Evolutionary conservation across 1,284 basidiomycete genomes (phyloP), one percentile per base, ranked within the genome.

Genomic region (Fistulina hepatica): DNA sequence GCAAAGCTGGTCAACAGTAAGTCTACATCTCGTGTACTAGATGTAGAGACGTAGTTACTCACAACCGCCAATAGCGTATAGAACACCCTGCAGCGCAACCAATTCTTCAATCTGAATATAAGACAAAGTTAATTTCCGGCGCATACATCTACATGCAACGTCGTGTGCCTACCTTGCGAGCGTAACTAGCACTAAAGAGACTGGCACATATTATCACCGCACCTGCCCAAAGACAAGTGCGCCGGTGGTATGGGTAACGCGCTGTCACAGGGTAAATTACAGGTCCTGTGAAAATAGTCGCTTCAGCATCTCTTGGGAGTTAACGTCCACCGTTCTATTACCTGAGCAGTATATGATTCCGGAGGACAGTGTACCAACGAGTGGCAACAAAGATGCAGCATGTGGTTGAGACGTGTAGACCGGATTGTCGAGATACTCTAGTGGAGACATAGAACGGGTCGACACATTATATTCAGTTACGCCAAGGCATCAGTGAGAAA

Each of bases 51-150:
- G 16, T 13, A 15, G 8, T 8, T 19, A 46, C 56, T 43, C 47
- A 63, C 58, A 48, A 20, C 58, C 60, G 6, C 61, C 62, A 25
- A 64, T 40, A 5, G 54, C 58, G 40, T 65, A 65, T 3, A 64
- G 34, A 5, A 59, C 47, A 13, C 63, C 64, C 49, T 67, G 61
- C 3, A 64, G 46, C 19, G 53, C 41, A 10, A 67, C 37, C 1
- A 67, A 51, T 6, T 53, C 41, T 27, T 44, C 43, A 2, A 63
- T 51, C 62, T 63, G 28, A 3, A 27, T 6, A 6, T 7, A 27
- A 21, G 11, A 21, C 11, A 27, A 28, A 2, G 41, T 19, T n/a
- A 44, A 46, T 41, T 25, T 33, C 21, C 11, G 10, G 3, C 13
- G 21, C 15, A 26, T 21, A 15, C 16, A 36, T 10, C 28, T 21